These are phyloP conservation scores for Penicillium mononematosum DNA, from an alignment of 495 filamentous ascomycete species.

Conservation along the genomic window DNA sequence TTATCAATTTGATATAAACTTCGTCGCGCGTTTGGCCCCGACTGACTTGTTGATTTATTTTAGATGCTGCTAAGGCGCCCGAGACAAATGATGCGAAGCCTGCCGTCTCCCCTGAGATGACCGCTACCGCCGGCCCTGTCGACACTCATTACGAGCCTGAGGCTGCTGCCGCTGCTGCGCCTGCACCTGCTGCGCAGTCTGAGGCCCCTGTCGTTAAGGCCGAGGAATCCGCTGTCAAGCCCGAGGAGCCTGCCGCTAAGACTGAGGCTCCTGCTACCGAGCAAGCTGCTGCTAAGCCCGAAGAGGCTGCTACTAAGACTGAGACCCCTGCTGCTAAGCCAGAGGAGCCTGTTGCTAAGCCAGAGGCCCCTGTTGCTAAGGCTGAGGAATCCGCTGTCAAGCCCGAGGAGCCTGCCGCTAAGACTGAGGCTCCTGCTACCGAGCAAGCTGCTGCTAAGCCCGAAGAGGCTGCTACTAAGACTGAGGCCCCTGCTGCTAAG, in stretches of 20 bases:
- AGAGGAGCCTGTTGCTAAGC: constrained; percentile 9
- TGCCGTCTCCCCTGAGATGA: constrained; percentile 1
- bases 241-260: not conserved
- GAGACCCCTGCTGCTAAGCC: not conserved
- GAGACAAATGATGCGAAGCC: not conserved
- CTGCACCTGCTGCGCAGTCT: not conserved
- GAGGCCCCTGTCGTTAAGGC: not conserved
- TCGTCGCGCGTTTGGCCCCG: not conserved
- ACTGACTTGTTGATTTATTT: not conserved
- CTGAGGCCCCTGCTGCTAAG: constrained; percentile 10
- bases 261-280: too few relatives aligned
- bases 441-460: not conserved
- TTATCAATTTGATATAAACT: not conserved
- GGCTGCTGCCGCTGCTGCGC: not conserved
- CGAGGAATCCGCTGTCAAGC: not conserved
- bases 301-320: not conserved
- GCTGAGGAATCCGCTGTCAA: constrained; percentile 8
- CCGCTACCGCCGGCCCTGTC: constrained; percentile 1
- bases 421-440: constrained; percentile 8
- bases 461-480: not conserved
- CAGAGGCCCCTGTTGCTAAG: not conserved
- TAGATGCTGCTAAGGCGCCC: not conserved
- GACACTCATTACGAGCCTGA: constrained; percentile 2
- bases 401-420: constrained; percentile 10
- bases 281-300: too few relatives aligned